These are phyloP conservation scores for Cyberlindnera euphorbiiphila DNA, from an alignment of 805 yeast genomes.

Conservation along the genomic window DNA sequence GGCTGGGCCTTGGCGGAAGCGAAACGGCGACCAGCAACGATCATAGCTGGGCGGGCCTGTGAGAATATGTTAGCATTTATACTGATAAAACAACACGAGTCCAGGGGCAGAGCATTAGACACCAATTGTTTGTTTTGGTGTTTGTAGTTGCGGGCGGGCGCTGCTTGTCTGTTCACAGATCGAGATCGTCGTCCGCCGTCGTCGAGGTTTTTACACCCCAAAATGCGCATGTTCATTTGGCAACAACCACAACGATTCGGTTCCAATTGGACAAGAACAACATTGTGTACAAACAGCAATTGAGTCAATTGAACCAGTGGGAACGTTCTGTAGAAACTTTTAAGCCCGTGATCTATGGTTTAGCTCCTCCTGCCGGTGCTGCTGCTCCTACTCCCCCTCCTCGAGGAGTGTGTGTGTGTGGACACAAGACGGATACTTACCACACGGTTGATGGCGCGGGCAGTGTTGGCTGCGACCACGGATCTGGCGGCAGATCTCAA, in stretches of 20 bases:
- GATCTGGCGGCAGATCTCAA: constrained; percentile 83
- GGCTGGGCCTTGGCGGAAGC: constrained; percentile 96
- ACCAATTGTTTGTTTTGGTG: no score
- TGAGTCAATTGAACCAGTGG: constrained; percentile 5
- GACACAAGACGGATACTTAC: constrained; percentile 33
- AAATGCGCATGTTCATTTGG: no score
- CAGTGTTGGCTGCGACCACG: constrained; percentile 55
- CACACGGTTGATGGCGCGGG: constrained; percentile 33
- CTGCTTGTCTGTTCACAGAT: no score
- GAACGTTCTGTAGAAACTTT: background rate
- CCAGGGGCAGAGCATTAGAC: no score
- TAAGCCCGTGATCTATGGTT: no score
- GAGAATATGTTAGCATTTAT: constrained; percentile 25
- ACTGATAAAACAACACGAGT: no score
- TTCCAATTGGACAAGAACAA: background rate
- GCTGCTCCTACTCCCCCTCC: background rate
- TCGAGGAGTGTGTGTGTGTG: background rate
- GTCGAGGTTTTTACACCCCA: no score
- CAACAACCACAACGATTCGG: no score
- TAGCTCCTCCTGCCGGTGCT: no score
- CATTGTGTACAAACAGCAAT: background rate
- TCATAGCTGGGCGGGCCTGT: constrained; percentile 69
- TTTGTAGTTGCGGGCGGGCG: no score
- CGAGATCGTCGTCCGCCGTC: no score
- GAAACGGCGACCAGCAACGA: constrained; percentile 73